Evolutionary conservation across 2,329 filamentous ascomycete genomes (phyloP), one percentile per base, ranked within the genome.

Genomic region (Pseudogymnoascus sp.): DNA sequence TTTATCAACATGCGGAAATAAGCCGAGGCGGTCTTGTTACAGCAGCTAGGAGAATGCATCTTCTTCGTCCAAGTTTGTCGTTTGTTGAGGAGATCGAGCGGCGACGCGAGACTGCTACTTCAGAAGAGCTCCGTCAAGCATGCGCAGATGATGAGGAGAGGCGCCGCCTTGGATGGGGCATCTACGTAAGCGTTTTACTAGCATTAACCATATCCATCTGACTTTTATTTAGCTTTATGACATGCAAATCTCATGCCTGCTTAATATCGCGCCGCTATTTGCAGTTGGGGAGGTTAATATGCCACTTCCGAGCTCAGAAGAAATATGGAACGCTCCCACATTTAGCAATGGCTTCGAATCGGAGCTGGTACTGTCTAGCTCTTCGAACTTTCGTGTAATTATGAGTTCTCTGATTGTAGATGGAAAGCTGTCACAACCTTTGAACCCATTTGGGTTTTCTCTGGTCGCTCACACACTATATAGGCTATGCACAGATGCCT

Each of bases 1-100:
- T 66, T 38, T 66, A 66, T 63, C 64, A 66, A 60, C 64, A 66
- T 47, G 63, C 64, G 42, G 64, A 66, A 44, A 66, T 66, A 62
- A 66, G 64, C 38, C 64, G 65, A 40, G 65, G 64, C 28, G 64
- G 65, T 36, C 64, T 66, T 6, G 65, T 66, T 59, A 66, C 65
- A 35, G 65, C 65, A 4, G 64, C 65, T n/a, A 65, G 65, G 40
- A 65, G 65, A 47, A 66, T 66, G 64, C 65, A 66, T 35, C 65
- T 66, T 42, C 64, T 66, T 63, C 61, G 65, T 19, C 65, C 65
- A 17, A 65, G 65, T 36, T 61, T 66, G 26, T 63, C 65, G 10
- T 66, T 65, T 50, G 65, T 66, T 3, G 64, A 66, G 62, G 65
- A 66, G 35, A 64, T 66, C 53, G 64, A 66, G 59, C 64, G 64